A percentile compares a stretch with the other conserved stretches of the same genome.
Conservation (phyloP, 495 filamentous ascomycete species). For the Penicillium flavigenum region DNA sequence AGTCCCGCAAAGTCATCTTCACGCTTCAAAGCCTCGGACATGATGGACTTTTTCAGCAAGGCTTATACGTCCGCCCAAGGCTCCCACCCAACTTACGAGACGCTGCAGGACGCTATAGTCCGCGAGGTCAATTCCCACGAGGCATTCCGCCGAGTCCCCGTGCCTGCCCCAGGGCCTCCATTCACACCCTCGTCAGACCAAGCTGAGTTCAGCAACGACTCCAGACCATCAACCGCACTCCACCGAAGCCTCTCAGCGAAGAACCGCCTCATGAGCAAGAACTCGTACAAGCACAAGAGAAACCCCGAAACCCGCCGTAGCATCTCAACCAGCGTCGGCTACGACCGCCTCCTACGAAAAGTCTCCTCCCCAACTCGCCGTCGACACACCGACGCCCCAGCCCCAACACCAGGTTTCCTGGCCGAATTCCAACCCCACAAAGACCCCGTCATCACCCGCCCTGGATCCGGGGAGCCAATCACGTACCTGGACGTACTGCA, state of each 20-base stretch:
- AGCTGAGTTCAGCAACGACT: constrained; percentile 21
- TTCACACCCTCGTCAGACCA: constrained; percentile 39
- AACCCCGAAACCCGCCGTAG: constrained; percentile 35
- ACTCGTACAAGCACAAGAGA: constrained; percentile 38
- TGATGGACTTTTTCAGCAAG: constrained; percentile 47
- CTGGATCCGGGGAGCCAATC: constrained; percentile 21
- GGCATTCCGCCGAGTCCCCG: constrained; percentile 42
- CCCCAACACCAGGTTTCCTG: constrained; percentile 36
- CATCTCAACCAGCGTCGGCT: constrained; percentile 35
- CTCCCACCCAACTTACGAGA: constrained; percentile 44
- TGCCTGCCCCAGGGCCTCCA: constrained; percentile 35
- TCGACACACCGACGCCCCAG: constrained; percentile 44
- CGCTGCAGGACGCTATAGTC: constrained; percentile 48
- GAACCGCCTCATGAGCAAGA: constrained; percentile 25
- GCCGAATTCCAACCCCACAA: constrained; percentile 22
- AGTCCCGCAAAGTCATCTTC: constrained; percentile 23
- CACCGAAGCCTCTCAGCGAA: constrained; percentile 28
- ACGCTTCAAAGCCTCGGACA: constrained; percentile 39
- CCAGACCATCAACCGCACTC: constrained; percentile 11
- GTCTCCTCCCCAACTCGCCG: constrained; percentile 28
- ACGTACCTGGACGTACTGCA: constrained; percentile 40
- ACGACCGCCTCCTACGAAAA: constrained; percentile 24
- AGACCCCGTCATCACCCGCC: constrained; percentile 7
- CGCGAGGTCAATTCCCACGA: constrained; percentile 52
- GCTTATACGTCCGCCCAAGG: constrained; percentile 36